Evolutionary conservation across 371 early-diverging fungal species (phyloP).

Genomic region (Fennellomyces sp.): DNA sequence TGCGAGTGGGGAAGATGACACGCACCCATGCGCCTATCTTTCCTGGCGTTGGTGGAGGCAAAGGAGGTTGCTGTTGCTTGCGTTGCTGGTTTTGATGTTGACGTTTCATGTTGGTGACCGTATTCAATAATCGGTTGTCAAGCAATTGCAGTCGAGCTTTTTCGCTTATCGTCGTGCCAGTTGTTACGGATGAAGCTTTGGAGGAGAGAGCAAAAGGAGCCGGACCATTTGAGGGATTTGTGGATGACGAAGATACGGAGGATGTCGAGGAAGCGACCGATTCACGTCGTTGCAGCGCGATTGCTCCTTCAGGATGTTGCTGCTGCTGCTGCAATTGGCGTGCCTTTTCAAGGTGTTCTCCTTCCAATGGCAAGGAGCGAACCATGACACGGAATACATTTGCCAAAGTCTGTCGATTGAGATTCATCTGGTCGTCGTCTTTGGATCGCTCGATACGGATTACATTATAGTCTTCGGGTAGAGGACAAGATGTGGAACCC

Average conservation of each 20-base stretch:
- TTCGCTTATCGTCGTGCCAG: conserved; percentile 11
- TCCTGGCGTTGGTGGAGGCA: background rate
- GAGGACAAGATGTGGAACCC: background rate
- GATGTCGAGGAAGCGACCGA: conserved; percentile 15
- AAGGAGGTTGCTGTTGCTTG: background rate
- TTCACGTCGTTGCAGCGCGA: background rate
- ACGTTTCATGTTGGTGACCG: conserved; percentile 21
- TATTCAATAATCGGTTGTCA: conserved; percentile 34
- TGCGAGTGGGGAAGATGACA: conserved; percentile 36
- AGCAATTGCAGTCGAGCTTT: conserved; percentile 34
- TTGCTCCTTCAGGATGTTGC: background rate
- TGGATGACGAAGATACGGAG: conserved; percentile 11
- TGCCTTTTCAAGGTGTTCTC: conserved; percentile 16
- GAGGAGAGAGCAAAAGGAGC: conserved; percentile 21
- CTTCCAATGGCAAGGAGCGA: conserved; percentile 37
- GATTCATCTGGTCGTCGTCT: conserved; percentile 41
- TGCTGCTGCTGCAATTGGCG: conserved; percentile 1
- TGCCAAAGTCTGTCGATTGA: conserved; percentile 22
- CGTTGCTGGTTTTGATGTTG: background rate
- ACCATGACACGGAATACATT: conserved; percentile 43
- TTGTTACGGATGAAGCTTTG: conserved; percentile 5
- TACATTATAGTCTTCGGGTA: conserved; percentile 24
- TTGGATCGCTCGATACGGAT: conserved; percentile 32
- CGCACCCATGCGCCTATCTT: conserved; percentile 11
- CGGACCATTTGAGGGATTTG: conserved; percentile 1